Conservation (phyloP, 1,284 basidiomycete genomes). For the Naganishia sp. region DNA sequence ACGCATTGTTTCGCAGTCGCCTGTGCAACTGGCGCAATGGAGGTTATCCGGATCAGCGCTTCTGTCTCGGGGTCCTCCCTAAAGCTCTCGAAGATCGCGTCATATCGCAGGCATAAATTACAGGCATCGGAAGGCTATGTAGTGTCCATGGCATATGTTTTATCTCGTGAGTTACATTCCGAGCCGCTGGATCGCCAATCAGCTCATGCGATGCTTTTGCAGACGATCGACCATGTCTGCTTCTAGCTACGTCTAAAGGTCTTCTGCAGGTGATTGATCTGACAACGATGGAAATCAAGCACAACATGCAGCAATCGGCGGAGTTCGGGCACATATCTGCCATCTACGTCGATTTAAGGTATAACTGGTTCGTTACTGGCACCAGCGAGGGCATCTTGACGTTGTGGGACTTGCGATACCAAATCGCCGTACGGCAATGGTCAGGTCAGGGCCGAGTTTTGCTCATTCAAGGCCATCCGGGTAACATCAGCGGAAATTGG, state of each 20-base stretch:
- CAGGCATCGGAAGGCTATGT: background rate
- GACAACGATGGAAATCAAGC: conserved; percentile 74
- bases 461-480: conserved; percentile 69
- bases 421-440: conserved; percentile 85
- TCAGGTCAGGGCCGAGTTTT: conserved; percentile 62
- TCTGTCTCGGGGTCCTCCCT: conserved; percentile 95
- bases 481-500: conserved; percentile 75
- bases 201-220: background rate
- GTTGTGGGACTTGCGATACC: conserved; percentile 93
- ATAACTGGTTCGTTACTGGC: conserved; percentile 83
- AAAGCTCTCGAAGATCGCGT: conserved; percentile 81
- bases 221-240: conserved; percentile 57
- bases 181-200: background rate
- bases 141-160: conserved; percentile 8
- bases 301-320: conserved; percentile 76
- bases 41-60: conserved; percentile 68
- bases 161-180: background rate
- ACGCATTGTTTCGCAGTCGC: conserved; percentile 87
- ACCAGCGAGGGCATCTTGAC: conserved; percentile 79
- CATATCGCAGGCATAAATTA: conserved; percentile 1
- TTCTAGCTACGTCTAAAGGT: conserved; percentile 82
- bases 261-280: conserved; percentile 78
- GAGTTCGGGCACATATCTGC: conserved; percentile 84
- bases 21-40: conserved; percentile 78
- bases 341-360: conserved; percentile 76